phyloP scores from a whole-genome alignment of 345 rosid species.

The Aquilaria malaccensis region DNA sequence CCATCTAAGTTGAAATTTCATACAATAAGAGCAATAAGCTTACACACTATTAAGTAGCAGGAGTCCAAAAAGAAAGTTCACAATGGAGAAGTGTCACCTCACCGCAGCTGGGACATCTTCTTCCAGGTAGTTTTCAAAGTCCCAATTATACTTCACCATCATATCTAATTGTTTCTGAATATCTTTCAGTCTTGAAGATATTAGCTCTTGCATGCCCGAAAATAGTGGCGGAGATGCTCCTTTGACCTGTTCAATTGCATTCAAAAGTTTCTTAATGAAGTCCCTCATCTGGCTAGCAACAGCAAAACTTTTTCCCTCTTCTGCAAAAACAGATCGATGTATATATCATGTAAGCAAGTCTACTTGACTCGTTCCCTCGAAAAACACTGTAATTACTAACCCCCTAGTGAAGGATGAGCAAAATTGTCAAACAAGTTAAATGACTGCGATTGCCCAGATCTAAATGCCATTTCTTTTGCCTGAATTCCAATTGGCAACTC shows the following conservation, averaged over 20 bases:
- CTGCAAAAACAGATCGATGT: constrained; percentile 10
- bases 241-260: constrained; percentile 24
- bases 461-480: background rate
- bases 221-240: constrained; percentile 17
- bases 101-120: constrained; percentile 93
- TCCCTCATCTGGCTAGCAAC: constrained; percentile 24
- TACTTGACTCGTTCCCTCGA: no score
- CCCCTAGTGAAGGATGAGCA: background rate
- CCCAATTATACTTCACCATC: constrained; percentile 71
- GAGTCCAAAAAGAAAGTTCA: constrained; percentile 6
- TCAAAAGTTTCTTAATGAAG: constrained; percentile 18
- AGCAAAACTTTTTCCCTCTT: constrained; percentile 17
- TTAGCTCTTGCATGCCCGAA: constrained; percentile 28
- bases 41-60: background rate
- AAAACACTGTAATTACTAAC: no score
- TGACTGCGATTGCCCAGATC: background rate
- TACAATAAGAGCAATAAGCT: background rate
- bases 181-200: constrained; percentile 41
- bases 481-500: constrained; percentile 3
- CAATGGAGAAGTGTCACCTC: constrained; percentile 49
- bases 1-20: constrained; percentile 47
- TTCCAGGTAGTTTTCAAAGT: constrained; percentile 75
- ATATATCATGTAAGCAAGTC: background rate
- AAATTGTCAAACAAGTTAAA: constrained; percentile 27
- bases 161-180: constrained; percentile 50